Base-by-base conservation (phyloP, 176 grass and related monocot species). In the Areca catechu region DNA sequence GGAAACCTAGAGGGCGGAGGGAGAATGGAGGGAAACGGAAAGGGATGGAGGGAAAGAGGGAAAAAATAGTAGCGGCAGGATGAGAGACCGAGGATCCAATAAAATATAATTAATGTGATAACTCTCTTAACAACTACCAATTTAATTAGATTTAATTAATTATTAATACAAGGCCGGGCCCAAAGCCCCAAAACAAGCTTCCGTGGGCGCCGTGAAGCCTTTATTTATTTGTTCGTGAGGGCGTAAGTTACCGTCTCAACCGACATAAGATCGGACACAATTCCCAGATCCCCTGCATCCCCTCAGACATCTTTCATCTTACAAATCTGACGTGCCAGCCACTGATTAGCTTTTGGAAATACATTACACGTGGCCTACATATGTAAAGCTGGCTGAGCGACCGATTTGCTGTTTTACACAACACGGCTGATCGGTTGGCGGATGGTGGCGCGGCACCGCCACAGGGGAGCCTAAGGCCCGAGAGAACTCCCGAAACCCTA, bases 1-100 rank as follows among this genome's bases (percentile, higher is more conserved):
- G 22, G n/a, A 58, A 49, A 7, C 23, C 51, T 20, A 57, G 49
- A 57, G 49, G 63, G 23, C 18, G 58, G 49, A 48, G 29, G 22
- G 49, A 27, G 54, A 76, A 58, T 50, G 74, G 77, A 77, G 70
- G 77, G 68, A 74, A 77, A 71, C 57, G 25, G 18, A 49, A 76
- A 74, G 58, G 76, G 43, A 63, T 54, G 29, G 58, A 91, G 56
- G 75, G 68, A 56, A 74, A 58, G 21, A 52, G 27, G 54, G 59
- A 24, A 49, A 49, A 19, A 65, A 76, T 18, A 66, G 61, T 54
- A 22, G 58, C 63, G 53, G 51, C 61, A 21, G 51, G 69, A 15
- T 56, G 17, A 48, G 71, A 24, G 48, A 65, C n/a, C n/a, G 22
- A 43, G 19, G 48, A 63, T 23, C 63, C 48, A 15, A 62, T 28